Percentiles rank a stretch among this genome's conserved stretches.
Conservation (phyloP, 345 rosid species). For the Leavenworthia alabamica region DNA sequence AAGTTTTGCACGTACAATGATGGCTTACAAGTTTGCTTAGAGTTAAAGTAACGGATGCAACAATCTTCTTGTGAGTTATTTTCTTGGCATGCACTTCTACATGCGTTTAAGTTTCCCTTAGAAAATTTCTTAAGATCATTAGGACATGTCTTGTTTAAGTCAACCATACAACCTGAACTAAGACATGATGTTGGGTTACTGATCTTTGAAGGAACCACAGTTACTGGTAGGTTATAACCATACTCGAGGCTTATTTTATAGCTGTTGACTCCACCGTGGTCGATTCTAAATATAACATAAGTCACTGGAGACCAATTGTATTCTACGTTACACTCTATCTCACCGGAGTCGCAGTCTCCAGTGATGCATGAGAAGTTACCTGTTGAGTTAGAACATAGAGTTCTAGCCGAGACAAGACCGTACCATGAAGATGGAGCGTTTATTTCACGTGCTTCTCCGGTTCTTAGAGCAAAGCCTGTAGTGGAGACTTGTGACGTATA, state of each 20-base stretch:
- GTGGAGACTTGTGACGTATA: neutral
- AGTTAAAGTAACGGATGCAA: neutral
- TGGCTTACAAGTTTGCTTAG: constrained; percentile 24
- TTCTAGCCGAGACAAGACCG: constrained; percentile 19
- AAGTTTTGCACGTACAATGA: constrained; percentile 3
- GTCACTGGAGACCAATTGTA: constrained; percentile 1
- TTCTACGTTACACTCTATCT: neutral
- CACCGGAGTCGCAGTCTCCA: constrained; percentile 8
- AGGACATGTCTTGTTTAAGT: constrained; percentile 10
- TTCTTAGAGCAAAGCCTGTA: neutral
- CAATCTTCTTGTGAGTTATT: neutral
- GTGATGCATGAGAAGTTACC: constrained; percentile 5
- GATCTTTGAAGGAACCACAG: neutral
- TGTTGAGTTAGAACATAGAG: neutral
- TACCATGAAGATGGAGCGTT: constrained; percentile 8
- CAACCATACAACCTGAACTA: constrained; percentile 12
- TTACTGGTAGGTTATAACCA: constrained; percentile 23
- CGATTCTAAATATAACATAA: neutral
- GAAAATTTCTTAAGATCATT: neutral
- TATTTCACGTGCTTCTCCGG: constrained; percentile 7
- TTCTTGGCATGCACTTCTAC: neutral
- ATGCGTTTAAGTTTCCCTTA: neutral
- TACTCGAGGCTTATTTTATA: neutral
- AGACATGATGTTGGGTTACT: neutral
- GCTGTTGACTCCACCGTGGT: neutral